phyloP scores from a whole-genome alignment of 257 asterid genomes.

The Nyctanthes arbortristis region DNA sequence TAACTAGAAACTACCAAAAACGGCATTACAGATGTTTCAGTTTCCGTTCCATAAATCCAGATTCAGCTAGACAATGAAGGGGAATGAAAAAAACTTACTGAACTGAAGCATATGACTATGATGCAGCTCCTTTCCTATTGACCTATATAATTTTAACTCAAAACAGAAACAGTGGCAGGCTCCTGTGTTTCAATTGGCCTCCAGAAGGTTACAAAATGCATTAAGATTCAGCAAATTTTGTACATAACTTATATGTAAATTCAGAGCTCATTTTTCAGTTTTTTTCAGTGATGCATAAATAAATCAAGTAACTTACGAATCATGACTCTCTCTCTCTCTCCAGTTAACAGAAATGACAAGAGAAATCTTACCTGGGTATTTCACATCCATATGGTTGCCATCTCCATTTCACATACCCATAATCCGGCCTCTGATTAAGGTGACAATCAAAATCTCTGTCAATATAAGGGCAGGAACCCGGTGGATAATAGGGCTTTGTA shows the following conservation, averaged over 20 bases:
- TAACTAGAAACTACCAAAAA: not conserved
- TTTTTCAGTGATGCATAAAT: not conserved
- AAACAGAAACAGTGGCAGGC: constrained; percentile 23
- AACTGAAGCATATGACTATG: constrained; percentile 7
- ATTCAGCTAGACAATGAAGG: not conserved
- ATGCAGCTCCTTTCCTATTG: constrained; percentile 3
- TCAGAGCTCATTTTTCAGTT: not conserved
- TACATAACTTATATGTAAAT: not conserved
- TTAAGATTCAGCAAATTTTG: not conserved
- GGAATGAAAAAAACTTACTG: not conserved
- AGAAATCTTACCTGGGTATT: constrained; percentile 65
- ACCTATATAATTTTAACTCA: constrained; percentile 11
- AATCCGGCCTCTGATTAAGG: constrained; percentile 77
- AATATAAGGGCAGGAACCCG: constrained; percentile 81
- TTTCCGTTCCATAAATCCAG: not conserved
- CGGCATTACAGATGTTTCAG: not conserved
- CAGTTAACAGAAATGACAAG: not conserved
- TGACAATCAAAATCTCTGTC: constrained; percentile 86
- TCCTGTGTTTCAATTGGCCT: not conserved
- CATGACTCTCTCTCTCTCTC: not conserved
- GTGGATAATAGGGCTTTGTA: constrained; percentile 70
- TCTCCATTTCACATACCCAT: constrained; percentile 71
- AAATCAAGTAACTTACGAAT: not conserved
- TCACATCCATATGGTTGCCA: constrained; percentile 93
- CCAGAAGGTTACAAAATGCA: not conserved